These are phyloP conservation scores for Oleoguttula mirabilis DNA, from an alignment of 495 filamentous ascomycete species.

Conservation along the genomic window DNA sequence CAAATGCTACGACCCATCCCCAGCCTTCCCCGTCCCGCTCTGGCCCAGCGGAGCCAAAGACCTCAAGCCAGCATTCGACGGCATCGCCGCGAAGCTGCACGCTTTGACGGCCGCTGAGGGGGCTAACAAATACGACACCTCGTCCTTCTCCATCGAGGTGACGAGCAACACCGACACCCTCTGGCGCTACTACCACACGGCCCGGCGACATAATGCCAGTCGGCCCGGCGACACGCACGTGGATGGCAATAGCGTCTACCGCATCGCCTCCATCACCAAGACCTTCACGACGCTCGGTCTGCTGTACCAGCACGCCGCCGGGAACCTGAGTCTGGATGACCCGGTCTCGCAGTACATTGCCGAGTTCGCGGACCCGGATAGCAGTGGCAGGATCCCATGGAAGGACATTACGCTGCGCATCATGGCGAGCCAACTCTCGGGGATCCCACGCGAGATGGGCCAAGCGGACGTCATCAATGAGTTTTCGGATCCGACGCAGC, in stretches of 20 bases:
- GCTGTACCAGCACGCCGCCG: slow-evolving; percentile 27
- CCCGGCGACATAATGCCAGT: slow-evolving; percentile 21
- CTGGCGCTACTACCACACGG: slow-evolving; percentile 27
- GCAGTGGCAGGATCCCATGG: slow-evolving; percentile 24
- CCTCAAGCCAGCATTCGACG: neutral
- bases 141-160: slow-evolving; percentile 27
- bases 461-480: slow-evolving; percentile 22
- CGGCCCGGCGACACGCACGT: slow-evolving; percentile 22
- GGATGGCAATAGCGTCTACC: slow-evolving; percentile 26
- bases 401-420: slow-evolving; percentile 29
- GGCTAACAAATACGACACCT: slow-evolving; percentile 18
- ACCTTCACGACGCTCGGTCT: slow-evolving; percentile 28
- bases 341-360: slow-evolving; percentile 24
- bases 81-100: neutral
- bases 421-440: slow-evolving; percentile 29
- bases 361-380: slow-evolving; percentile 18
- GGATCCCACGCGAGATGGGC: slow-evolving; percentile 26
- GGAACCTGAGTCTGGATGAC: slow-evolving; percentile 28
- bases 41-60: slow-evolving; percentile 7
- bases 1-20: slow-evolving; percentile 15
- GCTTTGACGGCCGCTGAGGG: neutral
- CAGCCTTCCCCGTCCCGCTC: slow-evolving; percentile 15
- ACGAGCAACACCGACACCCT: slow-evolving; percentile 25
- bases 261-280: slow-evolving; percentile 31
- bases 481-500: slow-evolving; percentile 4